These are phyloP conservation scores for Ceratobasidium papillatum DNA, from an alignment of 1,284 basidiomycete species.

Conservation along the genomic window DNA sequence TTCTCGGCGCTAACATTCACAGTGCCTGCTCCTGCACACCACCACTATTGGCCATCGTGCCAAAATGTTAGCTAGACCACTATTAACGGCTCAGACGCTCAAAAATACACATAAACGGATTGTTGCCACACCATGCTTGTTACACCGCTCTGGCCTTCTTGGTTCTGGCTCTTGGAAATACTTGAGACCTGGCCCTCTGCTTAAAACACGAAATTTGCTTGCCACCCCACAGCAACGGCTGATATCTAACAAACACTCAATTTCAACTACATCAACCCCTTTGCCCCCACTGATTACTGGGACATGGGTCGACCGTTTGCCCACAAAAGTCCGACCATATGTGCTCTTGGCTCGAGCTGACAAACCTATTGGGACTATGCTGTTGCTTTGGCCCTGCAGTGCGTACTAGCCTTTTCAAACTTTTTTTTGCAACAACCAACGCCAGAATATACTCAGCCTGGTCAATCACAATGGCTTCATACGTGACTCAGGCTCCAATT, in stretches of 20 bases:
- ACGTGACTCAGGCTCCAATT: slow-evolving; percentile 71
- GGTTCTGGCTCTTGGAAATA: background rate
- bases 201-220: background rate
- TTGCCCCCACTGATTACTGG: slow-evolving; percentile 16
- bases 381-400: slow-evolving; percentile 96
- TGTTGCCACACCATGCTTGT: background rate
- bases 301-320: slow-evolving; percentile 75
- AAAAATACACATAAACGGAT: background rate
- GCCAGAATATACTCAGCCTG: slow-evolving; percentile 68
- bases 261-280: background rate
- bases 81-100: background rate
- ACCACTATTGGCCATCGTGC: background rate
- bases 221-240: background rate
- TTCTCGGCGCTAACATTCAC: background rate
- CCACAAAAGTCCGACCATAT: slow-evolving; percentile 74
- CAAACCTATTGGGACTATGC: slow-evolving; percentile 93
- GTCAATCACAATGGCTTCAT: slow-evolving; percentile 95
- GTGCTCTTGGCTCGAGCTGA: slow-evolving; percentile 87
- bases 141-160: background rate
- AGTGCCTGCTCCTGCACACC: background rate
- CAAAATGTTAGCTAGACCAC: slow-evolving; percentile 17
- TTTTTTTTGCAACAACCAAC: background rate
- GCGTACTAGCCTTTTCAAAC: slow-evolving; percentile 50
- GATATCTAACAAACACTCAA: slow-evolving; percentile 7
- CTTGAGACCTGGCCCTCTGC: background rate